A percentile compares a stretch with the other conserved stretches of the same genome.
phyloP scores from a whole-genome alignment of 2,329 filamentous ascomycete genomes.

The Colletotrichum caudatum region DNA sequence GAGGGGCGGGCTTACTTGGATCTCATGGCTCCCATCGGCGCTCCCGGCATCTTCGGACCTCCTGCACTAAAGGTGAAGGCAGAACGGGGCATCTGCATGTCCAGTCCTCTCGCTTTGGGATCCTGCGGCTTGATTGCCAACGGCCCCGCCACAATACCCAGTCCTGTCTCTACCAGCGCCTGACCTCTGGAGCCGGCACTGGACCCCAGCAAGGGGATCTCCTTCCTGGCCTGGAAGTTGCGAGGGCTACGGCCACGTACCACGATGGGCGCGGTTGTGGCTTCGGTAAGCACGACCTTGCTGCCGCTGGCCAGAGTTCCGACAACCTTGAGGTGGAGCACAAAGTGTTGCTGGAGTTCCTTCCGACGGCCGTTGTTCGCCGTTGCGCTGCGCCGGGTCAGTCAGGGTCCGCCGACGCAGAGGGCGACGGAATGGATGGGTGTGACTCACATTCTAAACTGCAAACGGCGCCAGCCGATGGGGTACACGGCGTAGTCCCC shows the following conservation, averaged over 20 bases:
- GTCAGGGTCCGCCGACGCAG: constrained; percentile 41
- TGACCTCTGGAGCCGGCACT: constrained; percentile 84
- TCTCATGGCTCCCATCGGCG: constrained; percentile 65
- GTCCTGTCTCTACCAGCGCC: constrained; percentile 72
- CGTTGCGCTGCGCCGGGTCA: constrained; percentile 72
- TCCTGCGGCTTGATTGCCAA: constrained; percentile 67
- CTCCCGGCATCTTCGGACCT: constrained; percentile 65
- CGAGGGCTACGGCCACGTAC: constrained; percentile 92
- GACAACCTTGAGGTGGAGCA: constrained; percentile 86
- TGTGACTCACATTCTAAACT: constrained; percentile 80
- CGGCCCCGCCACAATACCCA: constrained; percentile 70
- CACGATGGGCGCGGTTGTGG: constrained; percentile 90
- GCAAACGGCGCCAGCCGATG: constrained; percentile 92
- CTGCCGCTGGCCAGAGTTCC: constrained; percentile 86
- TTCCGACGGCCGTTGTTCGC: constrained; percentile 96
- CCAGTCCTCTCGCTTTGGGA: constrained; percentile 62
- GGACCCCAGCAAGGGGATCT: constrained; percentile 85
- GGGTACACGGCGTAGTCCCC: constrained; percentile 91
- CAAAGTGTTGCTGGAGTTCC: constrained; percentile 96
- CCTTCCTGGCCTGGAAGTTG: constrained; percentile 95
- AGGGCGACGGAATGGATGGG: neutral
- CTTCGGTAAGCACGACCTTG: constrained; percentile 85
- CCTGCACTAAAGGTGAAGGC: constrained; percentile 68
- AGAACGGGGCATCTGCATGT: constrained; percentile 67
- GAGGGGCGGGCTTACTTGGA: constrained; percentile 65